Evolutionary conservation across 2,329 filamentous ascomycete species (phyloP).

Genomic region (Beauveria brongniartii): DNA sequence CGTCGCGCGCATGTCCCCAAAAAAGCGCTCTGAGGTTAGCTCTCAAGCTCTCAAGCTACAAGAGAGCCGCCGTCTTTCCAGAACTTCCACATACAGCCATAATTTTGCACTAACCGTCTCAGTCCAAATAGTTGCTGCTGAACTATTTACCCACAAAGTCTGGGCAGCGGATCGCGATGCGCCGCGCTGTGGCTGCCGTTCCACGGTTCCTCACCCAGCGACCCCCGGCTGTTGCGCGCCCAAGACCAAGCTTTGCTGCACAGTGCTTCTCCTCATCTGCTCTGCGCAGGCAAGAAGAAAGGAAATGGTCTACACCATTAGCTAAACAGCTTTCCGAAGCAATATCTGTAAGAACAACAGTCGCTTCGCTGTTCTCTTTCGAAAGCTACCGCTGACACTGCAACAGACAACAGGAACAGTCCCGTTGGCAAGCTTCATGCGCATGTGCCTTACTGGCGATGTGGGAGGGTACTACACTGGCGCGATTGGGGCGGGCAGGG

Average conservation of each 20-base stretch:
- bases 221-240: not conserved
- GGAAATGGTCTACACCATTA: constrained; percentile 85
- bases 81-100: not conserved
- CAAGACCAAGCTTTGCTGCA: not conserved
- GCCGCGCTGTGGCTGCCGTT: constrained; percentile 7
- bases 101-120: too few relatives aligned
- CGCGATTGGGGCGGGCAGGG: constrained; percentile 56
- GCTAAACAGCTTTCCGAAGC: constrained; percentile 81
- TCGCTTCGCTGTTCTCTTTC: not conserved
- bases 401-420: constrained; percentile 70
- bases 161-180: not conserved
- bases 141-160: not conserved
- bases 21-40: not conserved
- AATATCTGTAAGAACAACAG: constrained; percentile 56
- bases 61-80: not conserved
- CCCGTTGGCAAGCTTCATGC: constrained; percentile 91
- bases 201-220: constrained; percentile 9
- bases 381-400: not conserved
- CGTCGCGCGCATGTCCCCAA: not conserved
- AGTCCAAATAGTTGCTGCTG: not conserved
- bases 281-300: constrained; percentile 27
- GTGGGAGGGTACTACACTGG: constrained; percentile 90
- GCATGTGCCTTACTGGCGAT: constrained; percentile 91
- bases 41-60: constrained; percentile 11
- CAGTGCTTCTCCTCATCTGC: constrained; percentile 18